Base-by-base conservation (phyloP, 768 basidiomycete species). In the Trametes coccinea region DNA sequence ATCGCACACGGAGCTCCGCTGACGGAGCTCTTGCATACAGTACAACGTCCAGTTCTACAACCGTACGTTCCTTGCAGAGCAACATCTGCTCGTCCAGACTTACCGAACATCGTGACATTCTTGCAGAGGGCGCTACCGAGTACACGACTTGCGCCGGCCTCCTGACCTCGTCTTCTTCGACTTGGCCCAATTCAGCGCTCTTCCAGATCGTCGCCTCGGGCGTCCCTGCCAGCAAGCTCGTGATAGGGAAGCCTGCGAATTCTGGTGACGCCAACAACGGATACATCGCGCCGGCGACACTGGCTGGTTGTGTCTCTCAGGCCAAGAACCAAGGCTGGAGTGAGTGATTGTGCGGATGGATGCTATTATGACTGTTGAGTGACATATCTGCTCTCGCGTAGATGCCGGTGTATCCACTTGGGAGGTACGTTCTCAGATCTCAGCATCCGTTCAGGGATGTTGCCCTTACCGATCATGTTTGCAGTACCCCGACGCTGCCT, bases 261-360 rank as follows among this genome's bases (percentile, higher is more conserved):
- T 37, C 70, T 1, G 68, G 67, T 3, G 79, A 80, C 30, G 81
- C 83, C 1, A 76, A 53, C 51, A 82, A 77, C 37, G 80, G 87
- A 6, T 90, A 82, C 73, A 85, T 92, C 66, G 76, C 74, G 37
- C 78, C 87, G 1, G 71, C 78, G 2, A 82, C 80, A 14, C 76
- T 92, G 17, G 81, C 85, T 0, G 71, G 73, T 2, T 92, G 91
- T 69, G 75, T 91, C 33, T 66, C 78, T 16, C 76, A 85, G 71
- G 90, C 87, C 0, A 82, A 84, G 65, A 67, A 64, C n/a, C 60
- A 80, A 60, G 89, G 88, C 31, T 92, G 90, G 90, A 81, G 86
- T 86, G 61, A 74, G 87, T 76, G 30, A n/a, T 49, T 17, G 27
- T 16, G 33, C 14, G 10, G 53, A 27, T 27, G 14, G 33, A 41